Base-by-base conservation (phyloP, 257 asterid genomes). In the Anisodus tanguticus region DNA sequence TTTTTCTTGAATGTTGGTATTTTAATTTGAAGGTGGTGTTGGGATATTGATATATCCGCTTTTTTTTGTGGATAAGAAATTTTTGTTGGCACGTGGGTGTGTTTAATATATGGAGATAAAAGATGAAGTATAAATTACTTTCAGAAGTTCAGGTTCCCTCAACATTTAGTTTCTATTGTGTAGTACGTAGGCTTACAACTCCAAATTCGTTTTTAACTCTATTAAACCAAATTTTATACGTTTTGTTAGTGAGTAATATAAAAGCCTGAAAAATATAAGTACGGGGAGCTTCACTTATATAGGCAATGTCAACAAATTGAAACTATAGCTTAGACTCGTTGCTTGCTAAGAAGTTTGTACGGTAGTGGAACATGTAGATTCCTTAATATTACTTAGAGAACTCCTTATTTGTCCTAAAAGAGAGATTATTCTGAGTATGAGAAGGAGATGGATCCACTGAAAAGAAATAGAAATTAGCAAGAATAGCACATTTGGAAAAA, bases 31-130 rank as follows among this genome's bases (percentile, higher is more conserved):
- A 69, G 77, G 13, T 41, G 31, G 39, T 71, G 2, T 77, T 77
- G 22, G 47, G 81, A 76, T 76, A 77, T 2, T 26, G 64, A 77
- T 77, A 53, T 31, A 35, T 53, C 63, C 77, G 22, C 51, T 19
- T 47, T 81, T 19, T 62, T 81, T 62, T 62, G 84, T 81, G 84
- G 84, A 63, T 81, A 16, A 15, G 16, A 81, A 81, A 60, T 13
- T 43, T 37, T 35, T 80, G 72, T n/a, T 59, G 59, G 47, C 64
- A 15, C 1, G 43, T 77, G 82, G 64, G 5, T 77, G 64, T 53
- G 22, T 53, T 26, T 77, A 13, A 41, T 41, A 51, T 77, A 77
- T 62, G 37, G 69, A 62, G 69, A 62, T 62, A 8, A 62, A 31
- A 53, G 49, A 5, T 53, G 62, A 1, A 51, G 19, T 13, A 77